These are phyloP conservation scores for Rhizophagus sp. DNA, from an alignment of 192 early-diverging fungal genomes.

Conservation along the genomic window DNA sequence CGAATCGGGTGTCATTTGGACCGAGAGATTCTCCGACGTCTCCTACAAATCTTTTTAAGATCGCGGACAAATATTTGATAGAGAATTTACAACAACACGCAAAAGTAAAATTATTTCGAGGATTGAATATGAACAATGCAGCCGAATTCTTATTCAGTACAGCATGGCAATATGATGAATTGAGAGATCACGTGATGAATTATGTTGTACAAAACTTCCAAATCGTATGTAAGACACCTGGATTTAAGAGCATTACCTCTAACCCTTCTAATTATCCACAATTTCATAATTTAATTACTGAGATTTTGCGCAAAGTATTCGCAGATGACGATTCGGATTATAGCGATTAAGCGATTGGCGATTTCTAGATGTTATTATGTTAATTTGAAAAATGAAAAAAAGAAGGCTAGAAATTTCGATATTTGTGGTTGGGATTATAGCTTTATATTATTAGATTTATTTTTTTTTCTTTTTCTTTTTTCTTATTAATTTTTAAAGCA, in stretches of 20 bases:
- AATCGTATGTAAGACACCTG: constrained; percentile 7
- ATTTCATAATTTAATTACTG: constrained; percentile 8
- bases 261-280: constrained; percentile 14
- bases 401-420: neutral
- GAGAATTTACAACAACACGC: constrained; percentile 22
- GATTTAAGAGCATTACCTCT: constrained; percentile 24
- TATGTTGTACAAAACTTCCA: constrained; percentile 20
- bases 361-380: neutral
- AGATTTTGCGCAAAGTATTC: constrained; percentile 13
- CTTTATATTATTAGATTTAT: neutral
- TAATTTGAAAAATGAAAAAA: neutral
- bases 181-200: constrained; percentile 24
- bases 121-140: constrained; percentile 14
- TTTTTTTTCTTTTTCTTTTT: neutral
- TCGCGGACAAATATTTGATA: constrained; percentile 29
- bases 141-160: constrained; percentile 25
- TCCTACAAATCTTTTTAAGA: neutral
- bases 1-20: constrained; percentile 7
- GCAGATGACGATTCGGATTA: constrained; percentile 19
- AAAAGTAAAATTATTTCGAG: constrained; percentile 15
- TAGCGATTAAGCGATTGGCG: neutral
- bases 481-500: neutral
- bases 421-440: neutral
- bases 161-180: constrained; percentile 28
- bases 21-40: neutral